These are phyloP conservation scores for Eutrema japonicum DNA, from an alignment of 345 rosid species.

Conservation along the genomic window DNA sequence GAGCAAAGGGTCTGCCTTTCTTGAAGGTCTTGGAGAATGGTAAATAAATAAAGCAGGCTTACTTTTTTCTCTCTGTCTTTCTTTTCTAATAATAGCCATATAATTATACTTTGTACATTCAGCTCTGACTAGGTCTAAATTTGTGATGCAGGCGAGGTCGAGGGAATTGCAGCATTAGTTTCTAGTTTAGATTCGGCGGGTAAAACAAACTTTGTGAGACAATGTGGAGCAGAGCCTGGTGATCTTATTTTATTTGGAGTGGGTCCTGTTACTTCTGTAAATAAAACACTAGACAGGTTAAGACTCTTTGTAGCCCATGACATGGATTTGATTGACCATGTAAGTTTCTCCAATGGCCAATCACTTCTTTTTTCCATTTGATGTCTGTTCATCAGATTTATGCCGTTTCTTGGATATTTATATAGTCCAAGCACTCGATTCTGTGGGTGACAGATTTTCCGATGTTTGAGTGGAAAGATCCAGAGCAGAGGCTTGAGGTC, in stretches of 20 bases:
- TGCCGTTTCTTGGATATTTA: conserved; percentile 28
- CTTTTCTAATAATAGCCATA: conserved; percentile 4
- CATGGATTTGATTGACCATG: conserved; percentile 77
- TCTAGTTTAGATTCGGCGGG: conserved; percentile 65
- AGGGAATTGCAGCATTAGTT: conserved; percentile 79
- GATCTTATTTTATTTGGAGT: conserved; percentile 93
- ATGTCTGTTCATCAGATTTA: conserved; percentile 21
- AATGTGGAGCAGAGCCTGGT: conserved; percentile 77
- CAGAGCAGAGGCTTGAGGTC: conserved; percentile 93
- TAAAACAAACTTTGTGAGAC: conserved; percentile 55
- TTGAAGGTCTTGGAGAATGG: conserved; percentile 90
- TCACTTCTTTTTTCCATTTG: neutral
- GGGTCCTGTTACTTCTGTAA: conserved; percentile 72
- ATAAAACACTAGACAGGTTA: conserved; percentile 77
- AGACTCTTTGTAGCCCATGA: conserved; percentile 72
- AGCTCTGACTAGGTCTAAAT: conserved; percentile 17
- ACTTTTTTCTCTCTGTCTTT: neutral
- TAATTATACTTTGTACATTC: neutral
- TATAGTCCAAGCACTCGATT: conserved; percentile 80
- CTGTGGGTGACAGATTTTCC: conserved; percentile 99
- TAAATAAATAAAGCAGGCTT: conserved; percentile 43
- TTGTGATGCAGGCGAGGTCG: conserved; percentile 51
- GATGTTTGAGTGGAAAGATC: conserved; percentile 93
- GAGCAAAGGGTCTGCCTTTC: conserved; percentile 95
- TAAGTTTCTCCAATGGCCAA: conserved; percentile 45